Base-by-base conservation (phyloP, 179 eudicot genomes). In the Amaranthus tricolor region DNA sequence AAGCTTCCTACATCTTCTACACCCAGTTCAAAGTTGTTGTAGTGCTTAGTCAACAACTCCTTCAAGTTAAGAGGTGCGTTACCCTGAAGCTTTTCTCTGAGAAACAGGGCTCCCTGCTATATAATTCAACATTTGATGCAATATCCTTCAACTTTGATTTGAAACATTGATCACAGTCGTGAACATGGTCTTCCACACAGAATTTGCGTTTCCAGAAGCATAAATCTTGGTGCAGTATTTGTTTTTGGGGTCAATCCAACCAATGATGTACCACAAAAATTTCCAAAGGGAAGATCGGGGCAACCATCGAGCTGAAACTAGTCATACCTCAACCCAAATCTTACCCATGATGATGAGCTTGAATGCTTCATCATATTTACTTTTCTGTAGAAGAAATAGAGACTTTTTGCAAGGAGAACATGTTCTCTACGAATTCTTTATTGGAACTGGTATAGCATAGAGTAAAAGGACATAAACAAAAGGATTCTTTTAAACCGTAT, bases 231-330 rank as follows among this genome's bases (percentile, higher is more conserved):
- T 89, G 84, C 98, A 93, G 77, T 89, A 91, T 74, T 93, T 91
- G 83, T 83, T 72, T 62, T 74, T 79, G 1, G 93, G 90, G 81
- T 93, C 88, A 14, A 91, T 85, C 98, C 98, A 93, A 56, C 93
- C 98, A 50, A 91, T 89, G 6, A 93, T 93, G 62, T 78, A 93
- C 91, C 93, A 91, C 50, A 89, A 97, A 70, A 78, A 89, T 88
- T 93, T 93, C 78, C 85, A 87, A 15, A 89, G 81, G 3, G 88
- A 80, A 3, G 88, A 83, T 0, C 90, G 87, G 53, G 86, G 80
- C 14, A 93, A 84, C 17, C 97, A 95, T 5, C 95, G 84, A 24
- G 90, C 94, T 4, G 96, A 91, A 7, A 91, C 83, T 53, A 91
- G 68, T 85, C 96, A 88, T 40, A 93, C 79, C 81, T 93, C 98